phyloP scores from a whole-genome alignment of 1,139 yeast genomes.

The Candida tetrigidarum region DNA sequence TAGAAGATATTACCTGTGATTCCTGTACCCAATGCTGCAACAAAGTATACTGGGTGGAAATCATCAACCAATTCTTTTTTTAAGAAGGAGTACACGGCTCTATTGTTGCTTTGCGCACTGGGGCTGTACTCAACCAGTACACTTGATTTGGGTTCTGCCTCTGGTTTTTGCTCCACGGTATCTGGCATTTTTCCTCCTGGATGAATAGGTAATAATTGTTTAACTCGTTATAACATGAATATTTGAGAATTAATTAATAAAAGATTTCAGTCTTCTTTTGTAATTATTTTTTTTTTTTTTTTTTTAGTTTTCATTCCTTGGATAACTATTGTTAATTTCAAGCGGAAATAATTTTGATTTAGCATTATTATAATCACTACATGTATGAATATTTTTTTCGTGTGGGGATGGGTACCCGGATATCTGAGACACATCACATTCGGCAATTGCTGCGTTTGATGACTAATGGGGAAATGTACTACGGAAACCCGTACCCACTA shows the following conservation, averaged over 20 bases:
- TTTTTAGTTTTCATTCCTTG: neutral
- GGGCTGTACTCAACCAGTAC: neutral
- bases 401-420: neutral
- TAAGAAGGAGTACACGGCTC: constrained; percentile 1
- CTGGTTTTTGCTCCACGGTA: neutral
- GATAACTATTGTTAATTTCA: neutral
- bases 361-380: neutral
- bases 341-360: constrained; percentile 1
- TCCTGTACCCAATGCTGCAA: constrained; percentile 82
- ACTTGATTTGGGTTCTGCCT: neutral
- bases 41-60: constrained; percentile 59
- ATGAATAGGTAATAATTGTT: too few relatives aligned
- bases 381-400: too few relatives aligned
- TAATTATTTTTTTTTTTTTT: neutral
- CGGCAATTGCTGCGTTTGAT: neutral
- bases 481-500: too few relatives aligned
- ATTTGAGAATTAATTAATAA: too few relatives aligned
- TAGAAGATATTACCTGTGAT: constrained; percentile 64
- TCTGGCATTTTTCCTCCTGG: neutral
- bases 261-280: neutral
- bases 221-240: too few relatives aligned
- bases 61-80: constrained; percentile 14
- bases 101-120: neutral
- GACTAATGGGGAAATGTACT: neutral
- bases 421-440: too few relatives aligned